Base-by-base conservation (phyloP, 2,329 filamentous ascomycete species). In the Chaetomium strumarium region DNA sequence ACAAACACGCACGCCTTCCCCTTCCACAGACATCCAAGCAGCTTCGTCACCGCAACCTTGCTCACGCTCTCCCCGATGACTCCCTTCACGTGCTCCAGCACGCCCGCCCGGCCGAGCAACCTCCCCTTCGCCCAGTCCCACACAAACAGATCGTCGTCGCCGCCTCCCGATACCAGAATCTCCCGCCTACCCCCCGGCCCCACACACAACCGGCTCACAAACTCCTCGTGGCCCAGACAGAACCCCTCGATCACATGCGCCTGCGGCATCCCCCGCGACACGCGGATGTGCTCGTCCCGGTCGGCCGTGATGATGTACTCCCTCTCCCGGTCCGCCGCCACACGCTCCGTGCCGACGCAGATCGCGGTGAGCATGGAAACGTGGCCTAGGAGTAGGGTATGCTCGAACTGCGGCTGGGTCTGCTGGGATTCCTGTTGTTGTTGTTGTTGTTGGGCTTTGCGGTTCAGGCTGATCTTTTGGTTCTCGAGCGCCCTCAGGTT, bases 331-430 rank as follows among this genome's bases (percentile, higher is more conserved):
- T 6, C 8, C 13, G 9, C 30, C 2, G 3, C 19, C 11, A 20
- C 30, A 12, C 30, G n/a, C 24, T 39, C 39, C n/a, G 48, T 45
- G 24, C 45, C 60, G 9, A 60, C 57, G 40, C 75, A 69, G 47
- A 96, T 67, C 63, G 89, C 85, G 1, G 91, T 96, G 46, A 99
- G 80, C 81, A 97, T 88, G 1, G 92, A 96, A 13, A 99, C 93
- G 70, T 99, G 93, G 12, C 93, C 93, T 0, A 99, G 81, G 8
- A 96, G 75, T 1, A 96, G 75, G 36, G 84, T 80, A 61, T 90
- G 81, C 61, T 90, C 85, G 65, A 95, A 95, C 72, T 70, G 42
- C 24, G 58, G 52, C 34, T 13, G 13, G 14, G 34, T n/a, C 12
- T 29, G 38, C 12, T 40, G 36, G 14, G 30, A n/a, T 20, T 36